Percentiles rank a stretch among this genome's conserved stretches.
phyloP scores from a whole-genome alignment of 106 monocot species.

The Acorus gramineus region DNA sequence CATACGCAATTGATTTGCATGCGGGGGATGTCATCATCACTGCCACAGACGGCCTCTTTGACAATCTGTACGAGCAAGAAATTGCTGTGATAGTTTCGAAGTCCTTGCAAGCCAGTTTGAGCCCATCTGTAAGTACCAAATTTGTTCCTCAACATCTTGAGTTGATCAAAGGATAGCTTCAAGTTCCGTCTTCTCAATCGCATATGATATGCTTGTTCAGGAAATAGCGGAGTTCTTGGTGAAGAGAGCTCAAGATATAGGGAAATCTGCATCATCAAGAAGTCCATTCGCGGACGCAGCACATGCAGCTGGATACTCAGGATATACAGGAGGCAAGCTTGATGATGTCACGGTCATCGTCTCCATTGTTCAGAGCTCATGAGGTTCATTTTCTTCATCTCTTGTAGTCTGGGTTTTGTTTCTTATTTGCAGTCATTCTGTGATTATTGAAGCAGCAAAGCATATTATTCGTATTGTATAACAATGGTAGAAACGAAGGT shows the following conservation, averaged over 20 bases:
- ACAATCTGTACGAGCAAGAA: constrained; percentile 83
- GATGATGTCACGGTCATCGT: constrained; percentile 88
- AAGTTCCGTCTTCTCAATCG: too few species aligned
- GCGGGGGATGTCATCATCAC: constrained; percentile 80
- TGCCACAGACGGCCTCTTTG: constrained; percentile 90
- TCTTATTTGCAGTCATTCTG: too few species aligned
- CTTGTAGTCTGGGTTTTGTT: too few species aligned
- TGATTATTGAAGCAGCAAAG: background rate
- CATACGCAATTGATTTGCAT: constrained; percentile 45
- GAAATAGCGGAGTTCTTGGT: constrained; percentile 62
- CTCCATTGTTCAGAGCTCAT: constrained; percentile 52
- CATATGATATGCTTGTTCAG: constrained; percentile 14
- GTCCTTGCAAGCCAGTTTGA: constrained; percentile 41
- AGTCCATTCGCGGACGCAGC: constrained; percentile 94
- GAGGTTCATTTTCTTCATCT: background rate
- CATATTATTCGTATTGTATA: background rate
- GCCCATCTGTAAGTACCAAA: constrained; percentile 36
- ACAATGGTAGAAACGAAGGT: too few species aligned
- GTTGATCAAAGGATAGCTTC: too few species aligned
- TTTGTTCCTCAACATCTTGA: background rate
- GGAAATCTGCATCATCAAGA: constrained; percentile 36
- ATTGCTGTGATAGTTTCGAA: constrained; percentile 50
- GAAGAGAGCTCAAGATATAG: constrained; percentile 67
- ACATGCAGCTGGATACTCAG: constrained; percentile 58
- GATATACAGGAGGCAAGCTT: constrained; percentile 77